Evolutionary conservation across 1,284 basidiomycete species (phyloP).

Genomic region (Trametes versicolor): DNA sequence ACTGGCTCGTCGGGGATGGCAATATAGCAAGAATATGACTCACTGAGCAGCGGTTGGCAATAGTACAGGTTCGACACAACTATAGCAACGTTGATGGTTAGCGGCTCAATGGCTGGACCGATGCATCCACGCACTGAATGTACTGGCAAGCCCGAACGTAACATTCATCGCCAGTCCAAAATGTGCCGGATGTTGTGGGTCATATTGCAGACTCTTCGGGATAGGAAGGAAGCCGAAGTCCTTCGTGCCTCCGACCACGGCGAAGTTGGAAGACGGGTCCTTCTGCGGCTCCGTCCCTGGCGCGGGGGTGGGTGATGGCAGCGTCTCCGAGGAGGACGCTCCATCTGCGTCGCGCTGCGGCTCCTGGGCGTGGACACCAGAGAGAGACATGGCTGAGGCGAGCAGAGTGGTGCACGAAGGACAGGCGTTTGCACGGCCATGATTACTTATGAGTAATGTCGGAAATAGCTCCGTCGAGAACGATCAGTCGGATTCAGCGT

Average conservation of each 20-base stretch:
- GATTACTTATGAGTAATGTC: background rate
- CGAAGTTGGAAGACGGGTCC: background rate
- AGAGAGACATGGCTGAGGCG: background rate
- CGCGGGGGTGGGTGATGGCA: background rate
- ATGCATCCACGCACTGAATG: conserved; percentile 54
- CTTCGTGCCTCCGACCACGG: background rate
- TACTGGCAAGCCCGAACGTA: conserved; percentile 75
- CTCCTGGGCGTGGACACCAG: background rate
- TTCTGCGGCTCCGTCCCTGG: background rate
- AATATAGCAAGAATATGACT: conserved; percentile 30
- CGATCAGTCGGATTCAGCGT: background rate
- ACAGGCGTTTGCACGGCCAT: background rate
- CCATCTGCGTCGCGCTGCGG: background rate
- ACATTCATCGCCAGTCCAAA: conserved; percentile 70
- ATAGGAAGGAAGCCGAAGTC: conserved; percentile 78
- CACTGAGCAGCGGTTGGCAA: conserved; percentile 76
- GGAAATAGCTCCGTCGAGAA: conserved; percentile 7
- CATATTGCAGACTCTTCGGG: conserved; percentile 66
- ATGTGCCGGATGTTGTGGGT: conserved; percentile 64
- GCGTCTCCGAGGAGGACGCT: background rate
- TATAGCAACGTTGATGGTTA: conserved; percentile 33
- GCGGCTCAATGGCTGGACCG: background rate
- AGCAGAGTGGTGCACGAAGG: background rate
- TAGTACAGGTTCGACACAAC: conserved; percentile 76
- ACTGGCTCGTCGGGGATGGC: background rate